Conservation (phyloP, 805 yeast genomes). For the Millerago galiae region DNA sequence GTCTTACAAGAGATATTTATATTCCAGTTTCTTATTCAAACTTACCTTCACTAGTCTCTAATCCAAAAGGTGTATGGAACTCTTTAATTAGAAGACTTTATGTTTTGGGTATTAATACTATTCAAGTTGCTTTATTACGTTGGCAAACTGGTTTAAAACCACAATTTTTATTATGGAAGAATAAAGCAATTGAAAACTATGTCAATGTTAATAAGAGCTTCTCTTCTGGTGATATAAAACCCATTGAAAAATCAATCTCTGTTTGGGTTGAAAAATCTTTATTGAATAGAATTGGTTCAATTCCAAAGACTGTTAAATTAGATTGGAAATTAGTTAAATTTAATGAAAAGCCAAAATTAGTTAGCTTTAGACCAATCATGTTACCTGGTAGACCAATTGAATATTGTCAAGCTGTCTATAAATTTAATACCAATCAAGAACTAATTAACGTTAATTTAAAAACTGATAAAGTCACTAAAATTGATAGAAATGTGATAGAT, state of each 20-base stretch:
- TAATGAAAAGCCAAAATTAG: conserved; percentile 63
- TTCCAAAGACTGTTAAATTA: conserved; percentile 54
- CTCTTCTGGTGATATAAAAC: conserved; percentile 49
- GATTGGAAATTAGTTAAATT: conserved; percentile 76
- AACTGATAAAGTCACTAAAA: conserved; percentile 38
- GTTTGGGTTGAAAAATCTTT: conserved; percentile 62
- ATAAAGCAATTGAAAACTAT: conserved; percentile 70
- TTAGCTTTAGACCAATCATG: conserved; percentile 64
- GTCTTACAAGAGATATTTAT: conserved; percentile 37
- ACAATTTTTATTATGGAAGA: conserved; percentile 72
- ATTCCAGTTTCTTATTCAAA: conserved; percentile 44
- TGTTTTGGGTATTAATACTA: conserved; percentile 60
- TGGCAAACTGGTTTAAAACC: conserved; percentile 66
- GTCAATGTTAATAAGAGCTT: conserved; percentile 78
- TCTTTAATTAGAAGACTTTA: conserved; percentile 55
- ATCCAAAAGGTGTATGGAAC: conserved; percentile 38
- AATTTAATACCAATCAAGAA: conserved; percentile 56
- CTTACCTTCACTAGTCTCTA: conserved; percentile 35
- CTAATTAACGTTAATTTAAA: conserved; percentile 41
- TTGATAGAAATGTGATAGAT: conserved; percentile 51
- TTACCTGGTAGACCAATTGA: conserved; percentile 47
- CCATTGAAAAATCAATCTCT: conserved; percentile 40
- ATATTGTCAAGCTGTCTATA: conserved; percentile 55
- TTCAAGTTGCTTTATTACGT: conserved; percentile 60
- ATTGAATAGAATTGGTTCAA: conserved; percentile 39